phyloP scores from a whole-genome alignment of 306 rosid species.

The Cicer judaicum region DNA sequence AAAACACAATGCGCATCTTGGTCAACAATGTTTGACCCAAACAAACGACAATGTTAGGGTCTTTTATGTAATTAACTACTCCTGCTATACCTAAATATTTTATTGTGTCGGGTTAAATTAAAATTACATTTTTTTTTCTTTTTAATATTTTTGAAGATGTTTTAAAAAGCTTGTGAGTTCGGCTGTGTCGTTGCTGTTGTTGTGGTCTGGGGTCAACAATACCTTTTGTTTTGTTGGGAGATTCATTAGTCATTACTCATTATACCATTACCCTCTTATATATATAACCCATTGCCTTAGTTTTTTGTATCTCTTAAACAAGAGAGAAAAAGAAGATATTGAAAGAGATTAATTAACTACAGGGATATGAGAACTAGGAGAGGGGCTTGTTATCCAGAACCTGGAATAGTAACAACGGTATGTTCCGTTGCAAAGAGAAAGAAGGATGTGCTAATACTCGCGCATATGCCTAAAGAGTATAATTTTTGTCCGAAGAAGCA shows the following conservation, averaged over 20 bases:
- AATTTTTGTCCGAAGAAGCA: slow-evolving; percentile 54
- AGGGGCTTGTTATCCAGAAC: slow-evolving; percentile 67
- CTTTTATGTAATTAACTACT: slow-evolving; percentile 42
- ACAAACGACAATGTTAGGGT: slow-evolving; percentile 50
- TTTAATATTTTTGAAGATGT: background rate
- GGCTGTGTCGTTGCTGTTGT: slow-evolving; percentile 60
- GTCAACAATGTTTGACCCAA: slow-evolving; percentile 70
- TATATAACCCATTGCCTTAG: slow-evolving; percentile 48
- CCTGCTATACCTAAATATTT: slow-evolving; percentile 35
- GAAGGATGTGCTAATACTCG: slow-evolving; percentile 33
- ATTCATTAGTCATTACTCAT: slow-evolving; percentile 10
- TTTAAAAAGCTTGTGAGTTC: slow-evolving; percentile 49
- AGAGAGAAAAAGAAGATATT: slow-evolving; percentile 4
- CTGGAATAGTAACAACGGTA: slow-evolving; percentile 42
- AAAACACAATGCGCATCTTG: slow-evolving; percentile 59
- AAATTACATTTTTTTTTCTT: background rate
- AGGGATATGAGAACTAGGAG: slow-evolving; percentile 82
- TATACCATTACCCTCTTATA: slow-evolving; percentile 15
- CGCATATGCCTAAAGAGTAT: slow-evolving; percentile 27
- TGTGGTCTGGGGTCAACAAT: slow-evolving; percentile 44
- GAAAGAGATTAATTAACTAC: background rate
- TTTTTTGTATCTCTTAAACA: slow-evolving; percentile 36
- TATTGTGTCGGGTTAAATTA: background rate
- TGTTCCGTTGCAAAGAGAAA: slow-evolving; percentile 47
- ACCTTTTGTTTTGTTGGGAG: background rate